phyloP scores from a whole-genome alignment of 2,329 filamentous ascomycete genomes.

The Chaetomiaceae sp. region DNA sequence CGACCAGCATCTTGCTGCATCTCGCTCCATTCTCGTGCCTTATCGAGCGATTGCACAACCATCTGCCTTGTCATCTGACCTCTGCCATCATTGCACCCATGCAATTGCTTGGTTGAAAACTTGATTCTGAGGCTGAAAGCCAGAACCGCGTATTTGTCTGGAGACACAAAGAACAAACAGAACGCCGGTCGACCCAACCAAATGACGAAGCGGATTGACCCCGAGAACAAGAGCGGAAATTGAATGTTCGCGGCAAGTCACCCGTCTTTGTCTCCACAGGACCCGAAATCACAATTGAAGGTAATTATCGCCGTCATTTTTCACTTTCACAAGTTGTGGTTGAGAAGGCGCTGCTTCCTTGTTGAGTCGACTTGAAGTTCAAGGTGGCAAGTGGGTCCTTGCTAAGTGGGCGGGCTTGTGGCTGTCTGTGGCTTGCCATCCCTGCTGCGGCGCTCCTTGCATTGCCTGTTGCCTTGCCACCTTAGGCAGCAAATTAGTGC shows the following conservation, averaged over 20 bases:
- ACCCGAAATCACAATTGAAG: not conserved
- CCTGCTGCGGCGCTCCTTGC: not conserved
- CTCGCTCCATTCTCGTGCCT: not conserved
- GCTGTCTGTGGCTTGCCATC: too few relatives aligned
- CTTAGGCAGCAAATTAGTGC: not conserved
- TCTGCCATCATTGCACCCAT: not conserved
- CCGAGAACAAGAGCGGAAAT: not conserved
- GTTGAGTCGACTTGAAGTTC: not conserved
- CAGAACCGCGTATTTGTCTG: not conserved
- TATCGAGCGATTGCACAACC: not conserved
- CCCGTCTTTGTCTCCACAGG: not conserved
- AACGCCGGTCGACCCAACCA: not conserved
- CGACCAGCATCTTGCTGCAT: constrained; percentile 7
- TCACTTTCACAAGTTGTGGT: not conserved
- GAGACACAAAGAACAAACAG: constrained; percentile 6
- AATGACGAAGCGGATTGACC: not conserved
- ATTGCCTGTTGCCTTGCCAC: not conserved
- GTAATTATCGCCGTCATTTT: not conserved
- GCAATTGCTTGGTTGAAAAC: not conserved
- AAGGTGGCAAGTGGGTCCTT: not conserved
- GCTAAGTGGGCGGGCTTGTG: too few relatives aligned
- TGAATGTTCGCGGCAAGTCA: not conserved
- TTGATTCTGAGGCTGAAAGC: too few relatives aligned
- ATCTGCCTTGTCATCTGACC: not conserved
- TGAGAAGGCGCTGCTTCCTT: not conserved